Conservation (phyloP, 495 filamentous ascomycete genomes). For the Thermothielavioides terrestris region DNA sequence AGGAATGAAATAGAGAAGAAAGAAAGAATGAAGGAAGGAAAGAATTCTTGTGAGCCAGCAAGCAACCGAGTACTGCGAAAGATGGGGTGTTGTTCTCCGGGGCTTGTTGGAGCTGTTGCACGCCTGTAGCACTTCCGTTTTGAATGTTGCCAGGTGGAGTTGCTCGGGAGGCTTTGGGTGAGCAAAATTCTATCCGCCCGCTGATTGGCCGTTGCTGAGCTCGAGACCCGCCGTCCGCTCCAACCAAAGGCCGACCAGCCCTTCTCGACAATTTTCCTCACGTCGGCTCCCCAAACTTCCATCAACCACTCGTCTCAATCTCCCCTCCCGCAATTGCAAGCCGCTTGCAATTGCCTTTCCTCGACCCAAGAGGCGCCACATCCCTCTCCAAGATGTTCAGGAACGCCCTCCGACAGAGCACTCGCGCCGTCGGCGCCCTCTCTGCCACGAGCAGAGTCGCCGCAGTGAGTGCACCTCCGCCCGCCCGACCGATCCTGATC, state of each 20-base stretch:
- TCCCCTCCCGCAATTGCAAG: constrained; percentile 45
- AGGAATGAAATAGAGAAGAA: too few relatives aligned
- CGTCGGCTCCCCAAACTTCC: constrained; percentile 25
- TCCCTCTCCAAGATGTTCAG: constrained; percentile 70
- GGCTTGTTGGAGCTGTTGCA: not conserved
- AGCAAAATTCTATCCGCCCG: constrained; percentile 10
- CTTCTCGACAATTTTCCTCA: constrained; percentile 32
- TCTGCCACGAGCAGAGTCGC: constrained; percentile 83
- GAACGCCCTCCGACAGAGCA: constrained; percentile 92
- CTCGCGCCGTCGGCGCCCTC: constrained; percentile 85
- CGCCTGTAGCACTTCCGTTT: not conserved
- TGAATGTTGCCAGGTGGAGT: constrained; percentile 12
- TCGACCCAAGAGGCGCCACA: constrained; percentile 29
- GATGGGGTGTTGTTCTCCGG: too few relatives aligned
- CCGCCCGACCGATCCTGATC: constrained; percentile 27
- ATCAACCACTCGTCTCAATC: constrained; percentile 31
- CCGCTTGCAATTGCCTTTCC: constrained; percentile 42
- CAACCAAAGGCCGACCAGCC: constrained; percentile 28
- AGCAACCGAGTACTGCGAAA: too few relatives aligned
- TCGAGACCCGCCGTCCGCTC: constrained; percentile 10
- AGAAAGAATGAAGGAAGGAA: too few relatives aligned
- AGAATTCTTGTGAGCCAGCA: too few relatives aligned
- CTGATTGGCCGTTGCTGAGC: constrained; percentile 10
- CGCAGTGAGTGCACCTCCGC: constrained; percentile 66
- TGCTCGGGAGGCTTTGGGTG: constrained; percentile 11